Conservation (phyloP, 2,329 filamentous ascomycete species). For the Xylaria sp. region DNA sequence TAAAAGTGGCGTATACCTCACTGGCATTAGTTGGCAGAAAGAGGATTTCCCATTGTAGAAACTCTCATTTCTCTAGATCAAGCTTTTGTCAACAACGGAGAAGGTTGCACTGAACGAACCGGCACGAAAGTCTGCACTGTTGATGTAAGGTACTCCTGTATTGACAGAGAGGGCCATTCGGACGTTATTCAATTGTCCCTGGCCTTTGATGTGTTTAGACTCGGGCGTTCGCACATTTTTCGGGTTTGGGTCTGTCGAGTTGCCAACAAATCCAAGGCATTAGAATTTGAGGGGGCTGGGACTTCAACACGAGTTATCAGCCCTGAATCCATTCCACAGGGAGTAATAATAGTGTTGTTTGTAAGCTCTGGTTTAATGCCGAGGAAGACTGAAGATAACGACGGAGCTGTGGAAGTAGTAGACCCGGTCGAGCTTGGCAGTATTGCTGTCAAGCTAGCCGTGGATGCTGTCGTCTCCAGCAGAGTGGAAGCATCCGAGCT, state of each 20-base stretch:
- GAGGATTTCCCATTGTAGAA: slow-evolving; percentile 22
- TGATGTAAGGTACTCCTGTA: slow-evolving; percentile 17
- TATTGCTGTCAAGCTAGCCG: neutral
- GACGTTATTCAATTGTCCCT: slow-evolving; percentile 11
- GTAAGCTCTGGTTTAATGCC: neutral
- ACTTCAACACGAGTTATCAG: neutral
- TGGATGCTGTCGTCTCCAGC: neutral
- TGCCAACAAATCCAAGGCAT: slow-evolving; percentile 19
- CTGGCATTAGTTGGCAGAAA: slow-evolving; percentile 18
- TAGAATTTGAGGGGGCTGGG: slow-evolving; percentile 1
- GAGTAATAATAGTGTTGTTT: neutral
- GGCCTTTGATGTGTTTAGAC: slow-evolving; percentile 10
- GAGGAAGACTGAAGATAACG: slow-evolving; percentile 3
- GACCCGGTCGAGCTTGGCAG: neutral
- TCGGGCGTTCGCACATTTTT: slow-evolving; percentile 20
- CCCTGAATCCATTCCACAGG: neutral
- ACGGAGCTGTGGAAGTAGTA: neutral
- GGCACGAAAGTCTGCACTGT: slow-evolving; percentile 5
- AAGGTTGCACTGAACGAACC: slow-evolving; percentile 18
- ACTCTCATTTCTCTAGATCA: slow-evolving; percentile 20
- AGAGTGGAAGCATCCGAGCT: neutral
- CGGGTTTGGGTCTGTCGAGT: slow-evolving; percentile 2
- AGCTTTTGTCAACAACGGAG: slow-evolving; percentile 10
- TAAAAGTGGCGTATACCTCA: slow-evolving; percentile 23
- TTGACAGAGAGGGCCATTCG: slow-evolving; percentile 17